Evolutionary conservation across 768 basidiomycete species (phyloP).

Genomic region (Heimioporus sp.): DNA sequence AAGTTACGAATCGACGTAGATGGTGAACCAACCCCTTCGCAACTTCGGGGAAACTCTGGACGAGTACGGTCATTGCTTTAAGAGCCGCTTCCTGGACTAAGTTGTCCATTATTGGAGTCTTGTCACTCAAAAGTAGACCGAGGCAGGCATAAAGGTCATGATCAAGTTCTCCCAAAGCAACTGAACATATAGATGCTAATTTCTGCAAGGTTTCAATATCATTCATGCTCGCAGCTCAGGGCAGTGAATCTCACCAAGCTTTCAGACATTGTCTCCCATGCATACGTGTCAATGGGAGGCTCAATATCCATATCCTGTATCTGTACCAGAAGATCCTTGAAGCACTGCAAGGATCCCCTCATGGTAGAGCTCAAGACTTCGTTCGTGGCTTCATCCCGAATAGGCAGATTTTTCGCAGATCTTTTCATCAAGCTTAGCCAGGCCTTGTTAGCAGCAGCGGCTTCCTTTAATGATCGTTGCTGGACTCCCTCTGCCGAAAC

Average conservation of each 20-base stretch:
- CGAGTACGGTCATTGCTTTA: constrained; percentile 79
- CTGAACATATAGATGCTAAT: constrained; percentile 79
- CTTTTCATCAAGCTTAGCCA: constrained; percentile 69
- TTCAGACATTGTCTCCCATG: constrained; percentile 92
- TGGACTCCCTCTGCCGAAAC: constrained; percentile 29
- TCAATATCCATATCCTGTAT: constrained; percentile 82
- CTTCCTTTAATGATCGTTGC: constrained; percentile 48
- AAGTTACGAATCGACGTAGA: constrained; percentile 84
- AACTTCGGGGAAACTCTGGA: constrained; percentile 83
- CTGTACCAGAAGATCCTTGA: constrained; percentile 72
- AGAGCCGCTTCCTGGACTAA: constrained; percentile 88
- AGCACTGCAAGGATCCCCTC: constrained; percentile 68
- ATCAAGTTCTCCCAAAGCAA: constrained; percentile 68
- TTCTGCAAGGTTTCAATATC: constrained; percentile 47
- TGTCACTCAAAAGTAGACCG: constrained; percentile 72
- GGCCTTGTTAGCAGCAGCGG: constrained; percentile 80
- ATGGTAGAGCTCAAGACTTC: constrained; percentile 47
- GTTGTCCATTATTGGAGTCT: constrained; percentile 78
- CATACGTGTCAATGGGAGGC: constrained; percentile 81
- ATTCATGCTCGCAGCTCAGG: neutral
- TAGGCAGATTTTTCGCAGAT: constrained; percentile 37
- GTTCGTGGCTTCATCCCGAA: constrained; percentile 38
- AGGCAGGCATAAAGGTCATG: constrained; percentile 66
- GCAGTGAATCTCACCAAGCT: constrained; percentile 56
- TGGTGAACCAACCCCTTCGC: constrained; percentile 73